These are phyloP conservation scores for Ganoderma sinense DNA, from an alignment of 1,284 basidiomycete genomes.

Conservation along the genomic window DNA sequence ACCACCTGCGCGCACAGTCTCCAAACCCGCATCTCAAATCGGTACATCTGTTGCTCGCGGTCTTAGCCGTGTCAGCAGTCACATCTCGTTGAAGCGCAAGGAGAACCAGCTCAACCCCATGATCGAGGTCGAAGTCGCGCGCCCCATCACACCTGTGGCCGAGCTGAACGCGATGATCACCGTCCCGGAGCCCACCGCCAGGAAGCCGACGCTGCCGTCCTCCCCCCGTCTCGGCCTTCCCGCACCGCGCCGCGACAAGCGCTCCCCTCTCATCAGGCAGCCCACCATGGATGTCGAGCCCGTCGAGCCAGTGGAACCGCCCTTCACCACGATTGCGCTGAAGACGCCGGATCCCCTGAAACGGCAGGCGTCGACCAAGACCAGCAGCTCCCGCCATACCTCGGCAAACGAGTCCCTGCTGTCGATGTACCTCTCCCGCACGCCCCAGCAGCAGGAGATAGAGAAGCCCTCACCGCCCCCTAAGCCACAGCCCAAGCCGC, in stretches of 20 bases:
- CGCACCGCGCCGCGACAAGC: conserved; percentile 35
- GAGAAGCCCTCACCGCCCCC: conserved; percentile 24
- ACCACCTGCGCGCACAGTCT: conserved; percentile 26
- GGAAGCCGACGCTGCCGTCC: conserved; percentile 27
- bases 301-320: conserved; percentile 19
- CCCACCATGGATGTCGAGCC: conserved; percentile 23
- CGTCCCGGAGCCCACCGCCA: conserved; percentile 32
- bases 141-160: conserved; percentile 45
- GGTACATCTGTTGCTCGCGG: conserved; percentile 21
- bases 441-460: conserved; percentile 25
- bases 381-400: conserved; percentile 14
- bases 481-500: conserved; percentile 24
- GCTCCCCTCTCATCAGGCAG: conserved; percentile 33
- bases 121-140: conserved; percentile 34
- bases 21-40: conserved; percentile 17
- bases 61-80: conserved; percentile 23
- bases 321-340: conserved; percentile 34
- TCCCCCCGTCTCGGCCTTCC: conserved; percentile 32
- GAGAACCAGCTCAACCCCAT: conserved; percentile 16
- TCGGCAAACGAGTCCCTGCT: conserved; percentile 38
- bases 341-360: conserved; percentile 30
- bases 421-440: conserved; percentile 40
- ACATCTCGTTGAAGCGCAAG: conserved; percentile 29
- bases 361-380: conserved; percentile 9
- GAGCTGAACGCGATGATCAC: conserved; percentile 43